Base-by-base conservation (phyloP, 1,284 basidiomycete species). In the Cryptococcus wingfieldii region DNA sequence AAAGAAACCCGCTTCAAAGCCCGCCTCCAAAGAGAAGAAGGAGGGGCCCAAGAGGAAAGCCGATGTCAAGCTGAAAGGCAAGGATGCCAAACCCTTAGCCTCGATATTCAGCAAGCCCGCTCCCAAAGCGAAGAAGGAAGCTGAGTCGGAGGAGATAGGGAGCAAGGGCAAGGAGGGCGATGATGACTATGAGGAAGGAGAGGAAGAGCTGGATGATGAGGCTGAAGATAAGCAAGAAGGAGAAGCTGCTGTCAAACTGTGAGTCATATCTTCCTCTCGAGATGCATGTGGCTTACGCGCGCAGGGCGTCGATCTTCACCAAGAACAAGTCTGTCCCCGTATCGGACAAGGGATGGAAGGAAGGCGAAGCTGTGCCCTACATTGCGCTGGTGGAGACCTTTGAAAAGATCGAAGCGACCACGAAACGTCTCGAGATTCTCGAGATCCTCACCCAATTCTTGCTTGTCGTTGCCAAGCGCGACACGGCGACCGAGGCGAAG, bases 401-500 rank as follows among this genome's bases (percentile, higher is more conserved):
- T 71, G 83, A 86, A 34, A 79, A 89, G 51, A 98, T 99, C 62
- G 94, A 97, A 75, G 85, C 86, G 2, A 99, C 96, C 1, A 97
- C 94, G 2, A 98, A 98, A 71, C 88, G 96, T 7, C 79, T 98
- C 39, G 93, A 96, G 75, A 99, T 98, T 75, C 89, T 86, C 5
- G 84, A 91, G 1, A 80, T 92, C 59, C 82, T 98, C 27, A 98
- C 92, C 0, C 82, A 88, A 1, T 90, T 98, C 71, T 81, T 98
- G 39, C 79, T 92, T 4, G 84, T 94, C 12, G 92, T 98, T 43
- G 94, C 98, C 50, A 84, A 87, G 70, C 82, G 75, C 28, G 75
- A 76, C 50, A 72, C 69, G 7, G 65, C 69, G 1, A 69, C 64
- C 1, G 65, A 65, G 4, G 66, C 66, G n/a, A 71, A 70, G 50